Evolutionary conservation across 225 moss, liverwort and hornwort genomes (phyloP).

Genomic region (Thuidium tamariscinum): DNA sequence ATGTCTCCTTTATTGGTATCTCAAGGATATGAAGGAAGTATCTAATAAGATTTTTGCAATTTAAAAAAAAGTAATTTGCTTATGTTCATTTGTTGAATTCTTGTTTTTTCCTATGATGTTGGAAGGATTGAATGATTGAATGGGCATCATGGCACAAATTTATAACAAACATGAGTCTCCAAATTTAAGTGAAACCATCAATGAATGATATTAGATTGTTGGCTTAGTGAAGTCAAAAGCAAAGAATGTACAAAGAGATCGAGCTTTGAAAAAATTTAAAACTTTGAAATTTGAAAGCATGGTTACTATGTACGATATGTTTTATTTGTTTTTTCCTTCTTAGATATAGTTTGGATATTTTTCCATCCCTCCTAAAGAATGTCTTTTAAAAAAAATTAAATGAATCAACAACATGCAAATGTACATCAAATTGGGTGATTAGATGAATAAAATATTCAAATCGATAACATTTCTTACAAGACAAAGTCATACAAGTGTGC

Average conservation of each 20-base stretch:
- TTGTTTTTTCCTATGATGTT: not conserved
- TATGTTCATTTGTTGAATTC: not conserved
- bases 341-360: not conserved
- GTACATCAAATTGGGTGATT: rapidly evolving
- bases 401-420: no score
- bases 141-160: not conserved
- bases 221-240: rapidly evolving
- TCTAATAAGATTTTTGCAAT: not conserved
- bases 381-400: no score
- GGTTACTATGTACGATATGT: rapidly evolving
- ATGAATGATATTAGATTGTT: rapidly evolving
- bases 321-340: no score
- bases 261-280: not conserved
- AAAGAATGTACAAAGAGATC: rapidly evolving
- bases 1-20: rapidly evolving
- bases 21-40: rapidly evolving
- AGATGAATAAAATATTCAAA: not conserved
- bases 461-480: no score
- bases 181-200: not conserved
- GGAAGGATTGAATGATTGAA: not conserved
- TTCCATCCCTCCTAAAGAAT: rapidly evolving
- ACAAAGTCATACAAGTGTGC: not conserved
- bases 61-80: rapidly evolving
- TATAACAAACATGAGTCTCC: rapidly evolving
- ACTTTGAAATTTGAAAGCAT: rapidly evolving